These are phyloP conservation scores for Neofusicoccum parvum DNA, from an alignment of 2,329 filamentous ascomycete genomes.

Conservation along the genomic window DNA sequence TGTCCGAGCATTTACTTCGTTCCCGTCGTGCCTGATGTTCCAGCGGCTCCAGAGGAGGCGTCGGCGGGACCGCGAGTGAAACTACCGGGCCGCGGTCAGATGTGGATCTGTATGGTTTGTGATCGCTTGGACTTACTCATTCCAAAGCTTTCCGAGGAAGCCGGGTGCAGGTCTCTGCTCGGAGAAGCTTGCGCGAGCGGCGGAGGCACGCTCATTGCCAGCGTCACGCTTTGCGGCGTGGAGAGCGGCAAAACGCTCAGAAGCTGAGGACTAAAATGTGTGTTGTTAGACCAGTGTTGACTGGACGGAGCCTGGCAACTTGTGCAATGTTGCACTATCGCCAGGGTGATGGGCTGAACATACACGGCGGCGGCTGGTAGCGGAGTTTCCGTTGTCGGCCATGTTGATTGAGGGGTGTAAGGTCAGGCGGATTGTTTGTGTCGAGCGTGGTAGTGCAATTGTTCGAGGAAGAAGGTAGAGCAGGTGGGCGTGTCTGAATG, in stretches of 20 bases:
- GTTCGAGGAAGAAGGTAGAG: no score
- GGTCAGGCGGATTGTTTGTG: neutral
- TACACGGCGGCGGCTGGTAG: slow-evolving; percentile 13
- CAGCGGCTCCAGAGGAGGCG: neutral
- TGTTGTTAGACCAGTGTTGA: neutral
- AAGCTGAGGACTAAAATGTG: slow-evolving; percentile 2
- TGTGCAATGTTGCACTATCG: no score
- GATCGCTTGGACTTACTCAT: slow-evolving; percentile 1
- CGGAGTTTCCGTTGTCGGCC: slow-evolving; percentile 14
- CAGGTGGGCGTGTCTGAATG: neutral
- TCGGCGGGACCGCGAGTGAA: slow-evolving; percentile 9
- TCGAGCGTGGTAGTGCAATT: neutral
- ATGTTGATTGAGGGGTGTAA: neutral
- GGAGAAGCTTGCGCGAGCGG: slow-evolving; percentile 17
- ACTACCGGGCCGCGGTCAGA: neutral
- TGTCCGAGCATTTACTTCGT: neutral
- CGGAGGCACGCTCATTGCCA: slow-evolving; percentile 2
- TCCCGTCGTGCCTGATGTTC: neutral
- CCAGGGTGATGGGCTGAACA: neutral
- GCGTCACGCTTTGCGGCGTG: slow-evolving; percentile 16
- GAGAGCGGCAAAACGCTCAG: slow-evolving; percentile 19
- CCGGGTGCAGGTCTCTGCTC: slow-evolving; percentile 18
- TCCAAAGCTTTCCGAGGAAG: slow-evolving; percentile 21
- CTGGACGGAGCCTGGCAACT: no score
- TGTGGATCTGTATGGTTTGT: neutral